Conservation (phyloP, 805 yeast genomes). For the Candida coquimbonensis region DNA sequence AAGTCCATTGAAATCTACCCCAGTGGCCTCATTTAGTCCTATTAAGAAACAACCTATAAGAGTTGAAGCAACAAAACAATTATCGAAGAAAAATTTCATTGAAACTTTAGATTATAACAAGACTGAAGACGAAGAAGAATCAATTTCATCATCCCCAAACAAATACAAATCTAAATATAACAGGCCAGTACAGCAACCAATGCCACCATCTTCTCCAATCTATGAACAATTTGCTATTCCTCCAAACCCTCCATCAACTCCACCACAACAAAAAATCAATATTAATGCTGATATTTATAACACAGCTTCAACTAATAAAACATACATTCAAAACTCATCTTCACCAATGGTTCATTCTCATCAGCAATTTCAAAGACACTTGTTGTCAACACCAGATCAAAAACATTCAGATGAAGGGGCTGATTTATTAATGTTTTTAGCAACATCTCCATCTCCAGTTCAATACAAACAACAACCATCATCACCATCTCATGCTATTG, state of each 20-base stretch:
- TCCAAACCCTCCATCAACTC: conserved; percentile 19
- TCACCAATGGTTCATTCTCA: conserved; percentile 9
- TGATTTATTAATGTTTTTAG: conserved; percentile 70
- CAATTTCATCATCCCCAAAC: not conserved
- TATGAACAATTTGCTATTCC: conserved; percentile 16
- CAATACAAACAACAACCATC: conserved; percentile 21
- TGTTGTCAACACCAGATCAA: conserved; percentile 19
- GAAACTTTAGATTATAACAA: conserved; percentile 18
- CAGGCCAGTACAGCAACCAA: conserved; percentile 2
- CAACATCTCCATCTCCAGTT: conserved; percentile 71
- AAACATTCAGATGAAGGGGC: conserved; percentile 57
- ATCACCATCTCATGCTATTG: conserved; percentile 15
- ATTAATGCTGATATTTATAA: conserved; percentile 19
- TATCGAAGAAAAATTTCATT: conserved; percentile 14
- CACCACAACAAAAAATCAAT: conserved; percentile 22
- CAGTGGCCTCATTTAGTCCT: not conserved
- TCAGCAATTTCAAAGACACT: conserved; percentile 9
- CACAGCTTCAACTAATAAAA: conserved; percentile 23
- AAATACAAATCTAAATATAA: not conserved
- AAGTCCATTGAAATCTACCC: conserved; percentile 1
- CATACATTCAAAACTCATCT: conserved; percentile 18
- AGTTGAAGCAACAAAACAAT: not conserved
- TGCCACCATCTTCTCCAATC: conserved; percentile 24
- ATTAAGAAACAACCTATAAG: not conserved
- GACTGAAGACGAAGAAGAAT: conserved; percentile 16